Base-by-base conservation (phyloP, 1,284 basidiomycete species). In the Ustilago loliicola region DNA sequence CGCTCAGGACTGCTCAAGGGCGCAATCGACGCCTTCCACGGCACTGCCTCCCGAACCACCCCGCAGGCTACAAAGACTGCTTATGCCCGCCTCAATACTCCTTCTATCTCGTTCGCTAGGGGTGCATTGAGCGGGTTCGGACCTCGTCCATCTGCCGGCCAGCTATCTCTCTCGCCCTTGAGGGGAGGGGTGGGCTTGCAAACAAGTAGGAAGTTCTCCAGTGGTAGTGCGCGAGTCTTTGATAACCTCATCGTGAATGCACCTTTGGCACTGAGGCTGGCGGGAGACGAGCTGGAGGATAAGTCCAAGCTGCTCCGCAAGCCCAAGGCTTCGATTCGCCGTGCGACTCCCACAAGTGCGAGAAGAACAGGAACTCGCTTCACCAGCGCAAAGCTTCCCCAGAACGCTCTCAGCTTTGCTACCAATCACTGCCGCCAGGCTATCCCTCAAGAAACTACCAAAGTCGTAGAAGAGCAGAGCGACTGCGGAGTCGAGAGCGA, bases 161-260 rank as follows among this genome's bases (percentile, higher is more conserved):
- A 25, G 8, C 60, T 80, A 3, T 11, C 60, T 0, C 1, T 61
- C 13, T 65, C 69, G 4, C 72, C 74, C 2, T n/a, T 77, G n/a
- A 30, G 57, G 10, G 74, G 69, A 1, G 69, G 66, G 1, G 51
- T 69, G 2, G 78, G 78, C 0, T 47, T 80, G 30, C 74, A 80
- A 25, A 54, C 53, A 0, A 58, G 74, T 7, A 27, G 78, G 17
- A 67, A 77, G 13, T 80, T 80, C 47, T 73, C 70, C 0, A 53
- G 34, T 19, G 67, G 68, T 23, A 64, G 77, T 13, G 70, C 69
- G 19, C 54, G 71, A 32, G 63, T 72, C 32, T 73, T 77, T 50
- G 78, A 77, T 27, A 65, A 73, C 23, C 54, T 80, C 13, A 58
- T 80, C 23, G 72, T 72, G 10, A 66, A 80, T n/a, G 69, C 78